phyloP scores from a whole-genome alignment of 768 basidiomycete species.

The Rickenella mellea region DNA sequence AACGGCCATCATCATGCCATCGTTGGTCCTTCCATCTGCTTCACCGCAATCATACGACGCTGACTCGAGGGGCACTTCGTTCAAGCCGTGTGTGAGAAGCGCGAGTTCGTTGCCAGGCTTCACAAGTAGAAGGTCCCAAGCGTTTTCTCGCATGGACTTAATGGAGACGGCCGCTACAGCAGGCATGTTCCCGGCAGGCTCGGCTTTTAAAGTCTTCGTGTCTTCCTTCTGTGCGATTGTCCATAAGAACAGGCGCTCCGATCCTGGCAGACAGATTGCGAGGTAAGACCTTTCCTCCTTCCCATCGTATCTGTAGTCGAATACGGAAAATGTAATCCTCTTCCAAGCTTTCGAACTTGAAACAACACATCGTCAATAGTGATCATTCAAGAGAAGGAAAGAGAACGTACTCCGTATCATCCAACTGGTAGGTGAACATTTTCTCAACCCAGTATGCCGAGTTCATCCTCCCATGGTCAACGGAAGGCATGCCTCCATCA shows the following conservation, averaged over 20 bases:
- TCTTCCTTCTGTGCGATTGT: conserved; percentile 32
- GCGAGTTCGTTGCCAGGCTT: conserved; percentile 43
- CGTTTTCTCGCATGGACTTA: conserved; percentile 47
- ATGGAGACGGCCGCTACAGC: conserved; percentile 51
- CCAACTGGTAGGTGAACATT: conserved; percentile 30
- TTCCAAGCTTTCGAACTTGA: conserved; percentile 32
- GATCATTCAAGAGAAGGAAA: not conserved
- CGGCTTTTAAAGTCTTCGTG: conserved; percentile 31
- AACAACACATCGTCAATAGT: conserved; percentile 2
- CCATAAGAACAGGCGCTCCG: conserved; percentile 36
- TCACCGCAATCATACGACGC: not conserved
- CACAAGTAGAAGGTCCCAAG: conserved; percentile 64
- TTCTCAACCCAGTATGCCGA: conserved; percentile 68
- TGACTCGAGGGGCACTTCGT: conserved; percentile 19
- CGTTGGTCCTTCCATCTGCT: not conserved
- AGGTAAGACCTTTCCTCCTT: conserved; percentile 39
- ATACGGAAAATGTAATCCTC: conserved; percentile 45
- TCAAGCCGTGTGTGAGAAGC: conserved; percentile 54
- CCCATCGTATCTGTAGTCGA: conserved; percentile 61
- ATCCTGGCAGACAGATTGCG: conserved; percentile 43
- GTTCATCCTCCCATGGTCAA: conserved; percentile 58
- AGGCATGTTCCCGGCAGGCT: conserved; percentile 24
- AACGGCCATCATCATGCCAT: conserved; percentile 2
- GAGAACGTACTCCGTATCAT: conserved; percentile 39
- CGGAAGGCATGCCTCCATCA: conserved; percentile 27